Conservation (phyloP, 805 yeast genomes). For the Monosporozyma aquatica region DNA sequence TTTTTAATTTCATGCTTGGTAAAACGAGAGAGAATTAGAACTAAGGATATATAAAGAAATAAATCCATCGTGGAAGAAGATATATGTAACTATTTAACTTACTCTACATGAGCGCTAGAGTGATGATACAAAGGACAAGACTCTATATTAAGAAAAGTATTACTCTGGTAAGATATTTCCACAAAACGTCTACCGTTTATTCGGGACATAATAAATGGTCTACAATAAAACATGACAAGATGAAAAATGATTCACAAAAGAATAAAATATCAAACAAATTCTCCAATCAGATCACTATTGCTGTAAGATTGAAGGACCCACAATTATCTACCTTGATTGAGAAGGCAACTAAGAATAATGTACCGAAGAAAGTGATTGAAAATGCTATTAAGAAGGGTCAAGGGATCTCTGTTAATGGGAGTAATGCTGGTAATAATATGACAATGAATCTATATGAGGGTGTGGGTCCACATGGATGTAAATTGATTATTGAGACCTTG, state of each 20-base stretch:
- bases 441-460: slow-evolving; percentile 68
- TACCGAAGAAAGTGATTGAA: slow-evolving; percentile 78
- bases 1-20: too few species aligned
- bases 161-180: neutral
- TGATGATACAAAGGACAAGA: too few species aligned
- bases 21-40: too few species aligned
- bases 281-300: slow-evolving; percentile 64
- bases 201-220: slow-evolving; percentile 94
- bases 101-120: too few species aligned
- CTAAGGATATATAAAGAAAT: too few species aligned
- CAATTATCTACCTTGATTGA: slow-evolving; percentile 57
- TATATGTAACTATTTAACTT: too few species aligned
- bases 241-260: slow-evolving; percentile 77
- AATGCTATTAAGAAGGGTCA: slow-evolving; percentile 74
- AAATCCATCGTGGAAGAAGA: too few species aligned
- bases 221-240: slow-evolving; percentile 86
- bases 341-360: slow-evolving; percentile 61
- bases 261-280: slow-evolving; percentile 60
- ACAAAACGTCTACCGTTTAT: neutral
- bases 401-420: slow-evolving; percentile 36
- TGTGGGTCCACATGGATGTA: slow-evolving; percentile 86
- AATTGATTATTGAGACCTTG: slow-evolving; percentile 73
- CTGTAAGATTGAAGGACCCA: slow-evolving; percentile 61
- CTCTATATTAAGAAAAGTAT: too few species aligned
- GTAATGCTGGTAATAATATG: slow-evolving; percentile 36